Evolutionary conservation across 768 basidiomycete species (phyloP), one percentile per base, ranked within the genome.

Genomic region (Trametes cubensis): DNA sequence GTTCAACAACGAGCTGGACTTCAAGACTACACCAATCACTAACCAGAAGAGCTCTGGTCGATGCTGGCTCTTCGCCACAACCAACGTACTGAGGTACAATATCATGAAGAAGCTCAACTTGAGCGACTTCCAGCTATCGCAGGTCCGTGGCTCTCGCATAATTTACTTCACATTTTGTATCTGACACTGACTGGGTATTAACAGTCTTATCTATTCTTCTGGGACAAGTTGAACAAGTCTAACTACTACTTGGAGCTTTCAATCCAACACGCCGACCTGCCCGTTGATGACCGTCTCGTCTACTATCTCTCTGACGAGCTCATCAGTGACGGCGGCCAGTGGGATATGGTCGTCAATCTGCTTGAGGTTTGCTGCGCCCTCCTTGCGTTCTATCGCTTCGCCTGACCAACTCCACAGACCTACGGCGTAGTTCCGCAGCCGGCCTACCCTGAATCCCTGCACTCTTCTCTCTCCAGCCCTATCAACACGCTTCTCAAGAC

Each of bases 31-130:
- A 2, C 94, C 94, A 11, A 78, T 95, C 65, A 95, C 93, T 14
- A 84, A 89, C 75, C 94, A 96, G 83, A 90, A 87, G 77, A 86
- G 82, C 71, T 91, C 88, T 60, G 95, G 95, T 0, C 80, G 95
- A 49, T 98, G 95, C 78, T 98, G 96, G 95, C 80, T 97, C 8
- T 98, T 98, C 73, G 92, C 95, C 2, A 91, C 92, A 7, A 95
- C 93, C 63, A 93, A 94, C 74, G 83, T 94, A 25, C 79, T 94
- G 61, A 81, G 95, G 45, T 90, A 92, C 75, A 83, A 86, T 54
- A 80, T 95, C 66, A 91, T 93, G 85, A 90, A 90, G 81, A 86
- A 86, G 69, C 82, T 94, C 65, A 90, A 89, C 70, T 78, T 98
- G 44, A 86, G 84, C 61, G 92, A 96, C 44, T 96, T 98, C 76